phyloP scores from a whole-genome alignment of 345 rosid genomes.

The Citrus medica region DNA sequence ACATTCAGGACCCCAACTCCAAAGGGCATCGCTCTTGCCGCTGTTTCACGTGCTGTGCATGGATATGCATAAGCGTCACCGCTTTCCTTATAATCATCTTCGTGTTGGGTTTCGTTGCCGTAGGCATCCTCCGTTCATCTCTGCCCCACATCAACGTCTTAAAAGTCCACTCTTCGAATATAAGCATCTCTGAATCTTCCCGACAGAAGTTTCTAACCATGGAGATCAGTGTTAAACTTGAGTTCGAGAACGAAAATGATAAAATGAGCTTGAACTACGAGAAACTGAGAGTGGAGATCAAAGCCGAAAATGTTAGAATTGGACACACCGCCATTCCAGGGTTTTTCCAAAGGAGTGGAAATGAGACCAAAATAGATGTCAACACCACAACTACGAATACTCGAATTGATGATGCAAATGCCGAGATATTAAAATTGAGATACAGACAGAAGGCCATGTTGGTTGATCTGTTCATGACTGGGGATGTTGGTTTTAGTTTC shows the following conservation, averaged over 20 bases:
- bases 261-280: conserved; percentile 13
- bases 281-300: conserved; percentile 20
- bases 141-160: conserved; percentile 23
- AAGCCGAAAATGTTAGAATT: conserved; percentile 19
- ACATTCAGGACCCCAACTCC: no score
- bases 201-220: conserved; percentile 21
- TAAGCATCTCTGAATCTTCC: conserved; percentile 4
- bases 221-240: conserved; percentile 11
- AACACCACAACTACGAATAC: not conserved
- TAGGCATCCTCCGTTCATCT: conserved; percentile 17
- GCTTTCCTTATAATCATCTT: conserved; percentile 13
- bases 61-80: conserved; percentile 15
- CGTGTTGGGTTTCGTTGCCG: conserved; percentile 15
- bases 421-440: conserved; percentile 18
- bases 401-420: conserved; percentile 22
- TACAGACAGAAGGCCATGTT: not conserved
- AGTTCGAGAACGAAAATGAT: conserved; percentile 27
- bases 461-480: not conserved
- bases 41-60: conserved; percentile 21
- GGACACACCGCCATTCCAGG: conserved; percentile 23
- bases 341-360: conserved; percentile 19
- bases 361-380: conserved; percentile 9
- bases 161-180: conserved; percentile 15
- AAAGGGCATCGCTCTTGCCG: not conserved
- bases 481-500: conserved; percentile 25